Conservation (phyloP, 768 basidiomycete species). For the Auricularia cornea region DNA sequence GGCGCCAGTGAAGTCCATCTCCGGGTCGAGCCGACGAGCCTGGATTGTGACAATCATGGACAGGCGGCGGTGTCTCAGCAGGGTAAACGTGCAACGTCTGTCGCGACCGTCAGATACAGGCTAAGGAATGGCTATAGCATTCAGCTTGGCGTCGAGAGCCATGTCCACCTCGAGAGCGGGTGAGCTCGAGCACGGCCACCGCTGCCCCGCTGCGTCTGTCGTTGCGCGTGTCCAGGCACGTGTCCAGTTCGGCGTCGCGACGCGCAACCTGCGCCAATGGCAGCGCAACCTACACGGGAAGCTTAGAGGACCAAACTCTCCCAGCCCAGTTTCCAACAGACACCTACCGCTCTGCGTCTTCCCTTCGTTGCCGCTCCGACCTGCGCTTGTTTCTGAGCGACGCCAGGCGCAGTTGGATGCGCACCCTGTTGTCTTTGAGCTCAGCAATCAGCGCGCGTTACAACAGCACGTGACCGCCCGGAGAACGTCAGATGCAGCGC, state of each 20-base stretch:
- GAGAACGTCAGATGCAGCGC: background rate
- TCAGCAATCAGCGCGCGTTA: too few relatives aligned
- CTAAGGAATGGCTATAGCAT: background rate
- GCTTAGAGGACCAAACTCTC: conserved; percentile 29
- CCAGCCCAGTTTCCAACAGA: conserved; percentile 31
- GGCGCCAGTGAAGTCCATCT: too few relatives aligned
- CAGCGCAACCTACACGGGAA: conserved; percentile 33
- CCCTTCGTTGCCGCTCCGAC: background rate
- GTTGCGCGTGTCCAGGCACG: conserved; percentile 18
- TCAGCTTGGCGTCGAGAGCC: background rate
- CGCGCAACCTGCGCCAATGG: conserved; percentile 48
- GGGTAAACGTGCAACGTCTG: background rate
- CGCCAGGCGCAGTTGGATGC: too few relatives aligned
- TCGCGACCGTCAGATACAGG: background rate
- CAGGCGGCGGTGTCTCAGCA: background rate
- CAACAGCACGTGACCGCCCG: background rate
- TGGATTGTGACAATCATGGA: background rate
- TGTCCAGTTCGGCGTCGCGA: conserved; percentile 49
- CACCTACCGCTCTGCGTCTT: background rate
- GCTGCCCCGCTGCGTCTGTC: conserved; percentile 27
- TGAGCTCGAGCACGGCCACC: conserved; percentile 31
- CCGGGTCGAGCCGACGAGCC: background rate
- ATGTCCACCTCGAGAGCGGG: conserved; percentile 38
- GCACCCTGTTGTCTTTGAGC: too few relatives aligned
- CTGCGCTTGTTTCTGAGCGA: background rate